Conservation (phyloP, 208 protist genomes). For the Phytomonas francai region DNA sequence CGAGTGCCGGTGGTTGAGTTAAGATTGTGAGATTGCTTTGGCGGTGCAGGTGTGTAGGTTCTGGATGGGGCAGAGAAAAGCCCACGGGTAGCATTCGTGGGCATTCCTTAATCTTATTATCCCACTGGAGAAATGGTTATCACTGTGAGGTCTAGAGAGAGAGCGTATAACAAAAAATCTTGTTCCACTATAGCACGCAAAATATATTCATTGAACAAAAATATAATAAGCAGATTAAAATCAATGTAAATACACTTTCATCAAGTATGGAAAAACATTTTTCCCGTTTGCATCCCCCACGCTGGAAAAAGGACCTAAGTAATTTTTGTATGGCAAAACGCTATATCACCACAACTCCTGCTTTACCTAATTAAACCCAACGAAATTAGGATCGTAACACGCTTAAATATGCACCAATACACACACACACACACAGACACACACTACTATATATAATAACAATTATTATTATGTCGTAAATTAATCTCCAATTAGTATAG, state of each 20-base stretch:
- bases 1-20: background rate
- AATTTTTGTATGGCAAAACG: background rate
- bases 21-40: background rate
- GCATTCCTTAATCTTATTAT: background rate
- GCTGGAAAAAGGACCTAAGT: background rate
- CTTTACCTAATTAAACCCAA: background rate
- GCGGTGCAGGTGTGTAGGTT: slow-evolving; percentile 1
- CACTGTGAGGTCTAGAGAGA: background rate
- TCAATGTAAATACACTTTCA: background rate
- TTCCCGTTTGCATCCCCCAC: background rate
- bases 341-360: background rate
- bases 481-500: background rate
- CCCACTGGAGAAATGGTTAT: background rate
- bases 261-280: background rate
- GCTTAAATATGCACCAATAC: background rate
- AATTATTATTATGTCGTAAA: background rate
- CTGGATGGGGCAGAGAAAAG: background rate
- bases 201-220: background rate
- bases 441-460: background rate
- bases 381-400: background rate
- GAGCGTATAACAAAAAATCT: background rate
- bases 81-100: background rate
- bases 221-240: background rate
- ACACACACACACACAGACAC: background rate
- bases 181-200: background rate